A percentile compares a stretch with the other conserved stretches of the same genome.
Conservation (phyloP, 2,329 filamentous ascomycete species). For the Colletotrichum caudatum region DNA sequence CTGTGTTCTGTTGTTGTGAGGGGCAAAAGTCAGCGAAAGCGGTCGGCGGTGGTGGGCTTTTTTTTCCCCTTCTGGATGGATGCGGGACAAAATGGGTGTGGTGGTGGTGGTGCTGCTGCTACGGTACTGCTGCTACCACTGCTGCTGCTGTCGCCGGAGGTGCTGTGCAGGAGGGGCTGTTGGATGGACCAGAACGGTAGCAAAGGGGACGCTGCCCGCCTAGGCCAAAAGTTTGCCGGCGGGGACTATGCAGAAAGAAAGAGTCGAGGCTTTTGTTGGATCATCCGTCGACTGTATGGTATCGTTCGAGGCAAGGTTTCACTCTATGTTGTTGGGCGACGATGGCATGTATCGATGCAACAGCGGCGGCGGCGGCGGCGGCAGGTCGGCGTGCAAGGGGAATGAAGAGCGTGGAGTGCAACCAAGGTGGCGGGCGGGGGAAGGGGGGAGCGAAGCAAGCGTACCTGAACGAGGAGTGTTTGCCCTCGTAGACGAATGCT, state of each 20-base stretch:
- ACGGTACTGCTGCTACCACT: too few species aligned
- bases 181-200: neutral
- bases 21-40: slow-evolving; percentile 42
- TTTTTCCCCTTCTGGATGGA: slow-evolving; percentile 22
- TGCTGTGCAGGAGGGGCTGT: slow-evolving; percentile 5
- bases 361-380: neutral
- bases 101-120: slow-evolving; percentile 9
- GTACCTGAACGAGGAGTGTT: slow-evolving; percentile 33
- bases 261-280: neutral
- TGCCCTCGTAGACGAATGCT: slow-evolving; percentile 19
- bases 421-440: neutral
- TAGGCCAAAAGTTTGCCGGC: neutral
- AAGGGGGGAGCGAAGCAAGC: slow-evolving; percentile 16
- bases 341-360: slow-evolving; percentile 17
- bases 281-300: neutral
- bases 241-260: neutral
- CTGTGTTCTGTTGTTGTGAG: slow-evolving; percentile 42
- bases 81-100: slow-evolving; percentile 26
- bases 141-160: neutral
- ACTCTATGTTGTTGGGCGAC: neutral
- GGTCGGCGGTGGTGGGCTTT: slow-evolving; percentile 40
- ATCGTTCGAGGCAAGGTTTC: neutral
- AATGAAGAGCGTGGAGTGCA: slow-evolving; percentile 2
- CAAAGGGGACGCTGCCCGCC: neutral
- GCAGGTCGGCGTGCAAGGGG: neutral